phyloP scores from a whole-genome alignment of 2,329 filamentous ascomycete species.

The Alternaria novae-zelandiae region DNA sequence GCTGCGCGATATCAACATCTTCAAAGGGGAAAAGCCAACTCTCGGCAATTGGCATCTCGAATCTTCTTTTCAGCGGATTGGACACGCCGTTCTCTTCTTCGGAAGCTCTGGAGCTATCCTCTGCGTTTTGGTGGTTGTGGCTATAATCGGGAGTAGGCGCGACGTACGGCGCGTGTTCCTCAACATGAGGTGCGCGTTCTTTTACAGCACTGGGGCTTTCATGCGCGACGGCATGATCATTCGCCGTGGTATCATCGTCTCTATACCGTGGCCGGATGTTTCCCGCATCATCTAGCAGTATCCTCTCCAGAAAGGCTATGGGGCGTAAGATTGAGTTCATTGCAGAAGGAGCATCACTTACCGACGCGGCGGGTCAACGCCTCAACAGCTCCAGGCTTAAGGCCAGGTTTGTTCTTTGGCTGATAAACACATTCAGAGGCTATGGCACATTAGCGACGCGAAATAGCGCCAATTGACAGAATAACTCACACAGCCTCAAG shows the following conservation, averaged over 20 bases:
- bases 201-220: not conserved
- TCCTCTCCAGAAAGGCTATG: slow-evolving; percentile 38
- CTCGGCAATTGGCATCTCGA: slow-evolving; percentile 19
- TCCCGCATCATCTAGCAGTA: slow-evolving; percentile 38
- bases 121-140: not conserved
- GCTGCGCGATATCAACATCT: slow-evolving; percentile 30
- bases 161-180: slow-evolving; percentile 2
- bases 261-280: slow-evolving; percentile 31
- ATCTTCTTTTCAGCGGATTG: slow-evolving; percentile 36
- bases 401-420: slow-evolving; percentile 43
- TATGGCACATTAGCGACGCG: slow-evolving; percentile 19
- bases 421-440: slow-evolving; percentile 39
- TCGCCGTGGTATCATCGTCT: not conserved
- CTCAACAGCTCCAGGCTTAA: slow-evolving; percentile 43
- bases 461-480: not conserved
- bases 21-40: slow-evolving; percentile 28
- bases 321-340: slow-evolving; percentile 15
- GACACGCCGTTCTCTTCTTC: not conserved
- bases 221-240: not conserved
- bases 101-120: not conserved
- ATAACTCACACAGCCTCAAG: slow-evolving; percentile 37
- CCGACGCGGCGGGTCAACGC: slow-evolving; percentile 43
- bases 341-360: slow-evolving; percentile 11
- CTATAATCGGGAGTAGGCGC: not conserved
- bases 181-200: slow-evolving; percentile 2